A percentile compares a stretch with the other conserved stretches of the same genome.
phyloP scores from a whole-genome alignment of 352 stramenopile genomes.

The Phytophthora meadii region DNA sequence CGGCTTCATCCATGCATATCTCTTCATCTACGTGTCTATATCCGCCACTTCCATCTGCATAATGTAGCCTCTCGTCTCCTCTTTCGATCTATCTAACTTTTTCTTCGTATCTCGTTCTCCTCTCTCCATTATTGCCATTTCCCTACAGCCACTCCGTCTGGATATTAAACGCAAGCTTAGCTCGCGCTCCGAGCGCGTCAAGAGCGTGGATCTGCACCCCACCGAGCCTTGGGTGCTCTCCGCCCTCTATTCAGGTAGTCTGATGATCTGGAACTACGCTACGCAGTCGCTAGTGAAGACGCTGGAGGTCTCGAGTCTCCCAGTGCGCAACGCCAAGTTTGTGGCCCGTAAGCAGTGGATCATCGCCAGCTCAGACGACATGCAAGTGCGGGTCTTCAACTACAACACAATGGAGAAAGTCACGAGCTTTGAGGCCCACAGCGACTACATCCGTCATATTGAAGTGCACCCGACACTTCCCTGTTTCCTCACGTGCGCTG shows the following conservation, averaged over 20 bases:
- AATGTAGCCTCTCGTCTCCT: conserved; percentile 3
- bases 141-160: conserved; percentile 67
- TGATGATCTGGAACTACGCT: conserved; percentile 99
- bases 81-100: conserved; percentile 22
- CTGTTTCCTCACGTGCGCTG: conserved; percentile 95
- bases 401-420: conserved; percentile 99
- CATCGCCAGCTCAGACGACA: conserved; percentile 95
- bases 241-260: conserved; percentile 97
- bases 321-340: conserved; percentile 95
- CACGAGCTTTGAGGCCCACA: conserved; percentile 95
- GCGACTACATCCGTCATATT: conserved; percentile 98
- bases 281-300: conserved; percentile 95
- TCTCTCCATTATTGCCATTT: background rate
- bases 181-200: conserved; percentile 97
- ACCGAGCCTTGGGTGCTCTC: conserved; percentile 98
- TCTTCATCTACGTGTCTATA: background rate
- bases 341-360: conserved; percentile 98
- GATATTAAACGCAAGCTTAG: conserved; percentile 95
- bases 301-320: conserved; percentile 96
- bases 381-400: conserved; percentile 98
- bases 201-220: conserved; percentile 98
- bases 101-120: background rate
- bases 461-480: conserved; percentile 97
- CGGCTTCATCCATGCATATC: conserved; percentile 7
- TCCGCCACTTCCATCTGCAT: background rate